These are phyloP conservation scores for Cryptosporidium canis DNA, from an alignment of 169 alveolate species.

Conservation along the genomic window DNA sequence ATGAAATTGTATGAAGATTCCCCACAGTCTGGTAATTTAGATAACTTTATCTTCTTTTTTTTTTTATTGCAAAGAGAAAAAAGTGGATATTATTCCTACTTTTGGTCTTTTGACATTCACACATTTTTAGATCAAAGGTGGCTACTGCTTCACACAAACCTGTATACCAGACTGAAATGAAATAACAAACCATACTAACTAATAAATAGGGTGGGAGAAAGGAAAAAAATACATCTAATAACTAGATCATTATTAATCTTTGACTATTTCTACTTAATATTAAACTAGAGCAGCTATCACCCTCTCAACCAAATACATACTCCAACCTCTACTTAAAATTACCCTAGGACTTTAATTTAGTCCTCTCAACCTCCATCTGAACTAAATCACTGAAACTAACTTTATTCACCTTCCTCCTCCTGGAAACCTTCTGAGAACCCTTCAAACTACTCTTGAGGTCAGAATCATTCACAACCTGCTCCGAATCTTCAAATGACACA, in stretches of 20 bases:
- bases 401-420: slow-evolving; percentile 14
- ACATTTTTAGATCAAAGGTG: neutral
- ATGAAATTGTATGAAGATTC: neutral
- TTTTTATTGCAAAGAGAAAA: neutral
- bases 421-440: neutral
- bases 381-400: slow-evolving; percentile 68
- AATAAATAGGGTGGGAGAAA: too few species aligned
- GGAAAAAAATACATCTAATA: too few species aligned
- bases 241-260: too few species aligned
- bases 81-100: too few species aligned
- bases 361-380: slow-evolving; percentile 52
- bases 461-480: too few species aligned
- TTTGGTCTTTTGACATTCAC: too few species aligned
- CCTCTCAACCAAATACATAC: too few species aligned
- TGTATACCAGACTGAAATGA: too few species aligned
- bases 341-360: neutral
- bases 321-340: neutral
- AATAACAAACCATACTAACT: too few species aligned
- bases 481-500: too few species aligned
- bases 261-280: too few species aligned
- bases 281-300: too few species aligned
- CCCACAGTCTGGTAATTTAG: neutral
- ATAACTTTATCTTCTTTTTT: neutral
- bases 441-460: neutral
- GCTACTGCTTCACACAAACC: neutral